Conservation (phyloP, 2,329 filamentous ascomycete species). For the Huntiella decipiens region DNA sequence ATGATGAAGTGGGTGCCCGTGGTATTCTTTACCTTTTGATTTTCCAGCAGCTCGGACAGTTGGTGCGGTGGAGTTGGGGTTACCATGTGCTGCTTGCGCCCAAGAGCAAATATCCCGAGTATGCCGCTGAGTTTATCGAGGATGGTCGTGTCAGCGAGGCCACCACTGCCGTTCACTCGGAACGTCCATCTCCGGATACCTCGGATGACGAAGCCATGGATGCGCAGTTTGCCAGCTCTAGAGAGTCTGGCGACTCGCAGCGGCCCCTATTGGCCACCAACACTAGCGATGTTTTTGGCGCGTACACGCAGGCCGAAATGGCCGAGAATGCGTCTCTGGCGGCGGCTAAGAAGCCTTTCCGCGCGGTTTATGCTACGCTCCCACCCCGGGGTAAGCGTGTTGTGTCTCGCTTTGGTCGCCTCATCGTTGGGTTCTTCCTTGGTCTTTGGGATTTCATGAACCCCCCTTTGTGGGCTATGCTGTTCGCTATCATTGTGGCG, state of each 20-base stretch:
- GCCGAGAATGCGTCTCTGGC: too few species aligned
- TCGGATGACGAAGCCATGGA: slow-evolving; percentile 27
- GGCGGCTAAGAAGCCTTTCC: background rate
- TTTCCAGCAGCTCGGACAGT: slow-evolving; percentile 90
- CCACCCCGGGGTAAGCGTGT: background rate
- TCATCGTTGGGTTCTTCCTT: slow-evolving; percentile 26
- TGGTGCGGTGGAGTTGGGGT: slow-evolving; percentile 95
- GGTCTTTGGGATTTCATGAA: slow-evolving; percentile 95
- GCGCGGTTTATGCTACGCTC: background rate
- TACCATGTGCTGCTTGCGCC: slow-evolving; percentile 89
- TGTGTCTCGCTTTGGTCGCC: background rate
- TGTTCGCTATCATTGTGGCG: slow-evolving; percentile 74
- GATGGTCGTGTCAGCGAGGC: slow-evolving; percentile 18
- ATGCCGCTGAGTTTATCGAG: slow-evolving; percentile 33
- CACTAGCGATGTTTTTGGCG: background rate
- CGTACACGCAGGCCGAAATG: background rate
- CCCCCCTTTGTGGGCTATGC: slow-evolving; percentile 93
- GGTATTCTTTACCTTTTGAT: slow-evolving; percentile 92
- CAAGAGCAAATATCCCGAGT: slow-evolving; percentile 51
- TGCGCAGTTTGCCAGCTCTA: slow-evolving; percentile 3
- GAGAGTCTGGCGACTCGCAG: slow-evolving; percentile 6
- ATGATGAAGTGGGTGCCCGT: slow-evolving; percentile 81
- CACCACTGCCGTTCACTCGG: slow-evolving; percentile 33
- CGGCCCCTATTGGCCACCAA: slow-evolving; percentile 2
- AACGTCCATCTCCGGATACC: slow-evolving; percentile 28